Conservation (phyloP, 1,284 basidiomycete species). For the Ganoderma boninense region DNA sequence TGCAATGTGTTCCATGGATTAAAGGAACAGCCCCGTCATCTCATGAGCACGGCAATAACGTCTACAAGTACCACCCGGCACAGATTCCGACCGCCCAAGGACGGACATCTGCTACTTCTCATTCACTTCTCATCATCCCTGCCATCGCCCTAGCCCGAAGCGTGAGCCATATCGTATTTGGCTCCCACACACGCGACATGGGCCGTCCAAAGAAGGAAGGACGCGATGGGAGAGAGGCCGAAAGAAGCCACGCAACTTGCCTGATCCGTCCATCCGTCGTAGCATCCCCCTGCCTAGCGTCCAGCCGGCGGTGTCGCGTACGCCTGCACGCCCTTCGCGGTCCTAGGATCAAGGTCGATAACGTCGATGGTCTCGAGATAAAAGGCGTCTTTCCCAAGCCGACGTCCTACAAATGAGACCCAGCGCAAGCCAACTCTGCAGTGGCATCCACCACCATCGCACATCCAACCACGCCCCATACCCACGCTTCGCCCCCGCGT, state of each 20-base stretch:
- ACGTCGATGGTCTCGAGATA: slow-evolving; percentile 21
- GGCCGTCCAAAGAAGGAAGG: background rate
- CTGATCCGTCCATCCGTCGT: slow-evolving; percentile 14
- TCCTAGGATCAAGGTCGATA: slow-evolving; percentile 30
- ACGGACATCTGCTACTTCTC: background rate
- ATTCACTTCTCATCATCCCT: background rate
- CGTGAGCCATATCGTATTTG: background rate
- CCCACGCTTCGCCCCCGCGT: background rate
- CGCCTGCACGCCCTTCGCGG: slow-evolving; percentile 1
- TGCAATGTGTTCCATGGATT: background rate
- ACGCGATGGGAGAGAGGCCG: background rate
- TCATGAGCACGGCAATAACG: background rate
- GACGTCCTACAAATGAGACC: slow-evolving; percentile 15
- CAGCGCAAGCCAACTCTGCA: background rate
- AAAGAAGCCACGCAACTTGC: slow-evolving; percentile 10
- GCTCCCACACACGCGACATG: background rate
- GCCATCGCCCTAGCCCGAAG: background rate
- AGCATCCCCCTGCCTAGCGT: background rate
- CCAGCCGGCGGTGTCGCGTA: slow-evolving; percentile 1
- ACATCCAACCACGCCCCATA: background rate
- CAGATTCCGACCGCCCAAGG: background rate
- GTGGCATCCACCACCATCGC: background rate
- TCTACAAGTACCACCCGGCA: background rate
- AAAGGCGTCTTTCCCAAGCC: slow-evolving; percentile 13
- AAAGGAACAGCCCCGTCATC: background rate